A percentile compares a stretch with the other conserved stretches of the same genome.
These are phyloP conservation scores for Nepenthes gracilis DNA, from an alignment of 148 eudicot genomes.

Conservation along the genomic window DNA sequence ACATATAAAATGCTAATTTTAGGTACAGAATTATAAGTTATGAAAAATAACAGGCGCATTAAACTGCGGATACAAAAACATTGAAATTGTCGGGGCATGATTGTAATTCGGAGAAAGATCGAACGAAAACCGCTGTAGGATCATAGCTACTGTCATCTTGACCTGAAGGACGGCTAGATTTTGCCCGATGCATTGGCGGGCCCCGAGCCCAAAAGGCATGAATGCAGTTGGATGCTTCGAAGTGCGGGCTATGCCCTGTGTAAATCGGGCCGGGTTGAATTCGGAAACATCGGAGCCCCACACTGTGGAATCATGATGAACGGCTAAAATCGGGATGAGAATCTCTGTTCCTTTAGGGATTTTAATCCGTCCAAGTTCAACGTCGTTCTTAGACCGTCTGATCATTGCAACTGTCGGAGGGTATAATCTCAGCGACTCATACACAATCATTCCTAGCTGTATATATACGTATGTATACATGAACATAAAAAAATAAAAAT, in stretches of 20 bases:
- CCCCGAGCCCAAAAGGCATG: conserved; percentile 53
- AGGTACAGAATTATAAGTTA: too few species aligned
- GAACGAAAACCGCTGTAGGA: conserved; percentile 46
- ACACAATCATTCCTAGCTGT: conserved; percentile 53
- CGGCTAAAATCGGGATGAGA: conserved; percentile 45
- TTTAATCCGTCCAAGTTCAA: conserved; percentile 29
- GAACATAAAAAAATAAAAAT: not conserved
- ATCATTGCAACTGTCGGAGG: conserved; percentile 49
- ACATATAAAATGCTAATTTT: too few species aligned
- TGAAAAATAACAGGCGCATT: conserved; percentile 40
- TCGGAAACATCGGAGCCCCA: conserved; percentile 48
- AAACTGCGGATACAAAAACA: conserved; percentile 49
- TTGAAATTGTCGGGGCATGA: conserved; percentile 46
- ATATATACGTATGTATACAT: not conserved
- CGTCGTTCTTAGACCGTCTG: conserved; percentile 30
- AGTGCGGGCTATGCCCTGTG: conserved; percentile 32
- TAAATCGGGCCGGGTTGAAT: conserved; percentile 45
- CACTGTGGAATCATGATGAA: conserved; percentile 40
- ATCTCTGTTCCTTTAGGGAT: conserved; percentile 38
- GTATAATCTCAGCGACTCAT: conserved; percentile 39
- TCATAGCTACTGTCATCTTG: conserved; percentile 48
- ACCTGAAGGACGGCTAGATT: conserved; percentile 47
- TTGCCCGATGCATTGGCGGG: conserved; percentile 50
- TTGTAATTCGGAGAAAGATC: conserved; percentile 45
- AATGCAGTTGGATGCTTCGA: conserved; percentile 38